phyloP scores from a whole-genome alignment of 192 early-diverging fungal genomes.

The Coemansia sp. region DNA sequence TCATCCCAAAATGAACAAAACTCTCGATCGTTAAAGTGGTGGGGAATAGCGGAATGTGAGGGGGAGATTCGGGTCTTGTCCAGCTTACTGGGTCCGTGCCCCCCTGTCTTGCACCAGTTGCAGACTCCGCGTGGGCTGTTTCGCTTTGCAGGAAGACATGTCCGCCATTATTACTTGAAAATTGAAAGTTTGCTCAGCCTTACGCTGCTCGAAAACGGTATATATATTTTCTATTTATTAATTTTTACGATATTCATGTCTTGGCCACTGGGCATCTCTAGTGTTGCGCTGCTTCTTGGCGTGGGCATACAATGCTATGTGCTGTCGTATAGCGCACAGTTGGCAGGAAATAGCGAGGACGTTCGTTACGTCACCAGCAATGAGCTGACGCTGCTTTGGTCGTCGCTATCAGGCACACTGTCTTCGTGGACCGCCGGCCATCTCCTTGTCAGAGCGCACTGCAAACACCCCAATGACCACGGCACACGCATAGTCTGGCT shows the following conservation, averaged over 20 bases:
- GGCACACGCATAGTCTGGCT: slow-evolving; percentile 23
- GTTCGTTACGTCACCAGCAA: slow-evolving; percentile 26
- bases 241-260: background rate
- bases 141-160: background rate
- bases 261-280: slow-evolving; percentile 1
- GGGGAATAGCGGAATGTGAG: background rate
- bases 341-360: background rate
- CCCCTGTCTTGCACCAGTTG: background rate
- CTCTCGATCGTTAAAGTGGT: background rate
- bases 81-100: background rate
- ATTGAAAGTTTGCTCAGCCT: background rate
- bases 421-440: slow-evolving; percentile 26
- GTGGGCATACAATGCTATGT: slow-evolving; percentile 17
- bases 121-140: background rate
- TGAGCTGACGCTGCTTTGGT: slow-evolving; percentile 29
- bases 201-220: background rate
- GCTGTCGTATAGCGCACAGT: background rate
- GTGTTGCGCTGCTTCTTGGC: slow-evolving; percentile 12
- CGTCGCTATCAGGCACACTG: slow-evolving; percentile 15
- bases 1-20: background rate
- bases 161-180: background rate
- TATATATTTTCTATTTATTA: background rate
- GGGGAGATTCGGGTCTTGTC: background rate
- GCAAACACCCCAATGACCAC: background rate
- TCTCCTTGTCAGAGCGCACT: slow-evolving; percentile 13